A percentile compares a stretch with the other conserved stretches of the same genome.
Conservation (phyloP, 139 green algal species). For the Tetradesmus lagerheimii region DNA sequence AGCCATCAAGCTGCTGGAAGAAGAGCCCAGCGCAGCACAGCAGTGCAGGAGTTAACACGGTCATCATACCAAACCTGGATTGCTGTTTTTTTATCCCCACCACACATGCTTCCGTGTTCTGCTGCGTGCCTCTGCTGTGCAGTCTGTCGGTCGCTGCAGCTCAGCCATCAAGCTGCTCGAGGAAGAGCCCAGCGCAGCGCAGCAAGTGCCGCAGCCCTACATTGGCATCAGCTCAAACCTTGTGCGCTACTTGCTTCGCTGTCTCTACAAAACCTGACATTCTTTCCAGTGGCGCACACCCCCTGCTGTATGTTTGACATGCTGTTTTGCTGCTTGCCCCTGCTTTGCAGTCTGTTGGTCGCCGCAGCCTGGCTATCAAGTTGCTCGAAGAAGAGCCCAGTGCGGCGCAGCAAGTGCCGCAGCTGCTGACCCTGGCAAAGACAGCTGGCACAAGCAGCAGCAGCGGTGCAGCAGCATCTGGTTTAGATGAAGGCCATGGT, state of each 20-base stretch:
- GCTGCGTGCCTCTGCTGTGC: too few relatives aligned
- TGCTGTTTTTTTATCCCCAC: too few relatives aligned
- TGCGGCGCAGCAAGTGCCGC: slow-evolving; percentile 60
- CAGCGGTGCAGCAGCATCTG: background rate
- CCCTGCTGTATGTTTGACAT: background rate
- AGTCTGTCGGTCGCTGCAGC: slow-evolving; percentile 54
- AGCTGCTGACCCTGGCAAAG: slow-evolving; percentile 61
- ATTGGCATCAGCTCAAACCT: too few relatives aligned
- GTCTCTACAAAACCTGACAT: too few relatives aligned
- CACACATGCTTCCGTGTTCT: too few relatives aligned
- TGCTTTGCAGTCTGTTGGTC: slow-evolving; percentile 48
- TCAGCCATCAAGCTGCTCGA: slow-evolving; percentile 76
- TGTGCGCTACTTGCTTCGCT: too few relatives aligned
- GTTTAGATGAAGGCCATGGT: background rate
- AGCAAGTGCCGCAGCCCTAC: slow-evolving; percentile 66
- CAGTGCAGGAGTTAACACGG: too few relatives aligned
- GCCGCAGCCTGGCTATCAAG: slow-evolving; percentile 68
- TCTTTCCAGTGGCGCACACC: background rate
- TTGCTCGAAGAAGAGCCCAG: slow-evolving; percentile 79
- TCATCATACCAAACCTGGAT: too few relatives aligned
- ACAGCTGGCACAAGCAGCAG: background rate
- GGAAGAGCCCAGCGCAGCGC: slow-evolving; percentile 65
- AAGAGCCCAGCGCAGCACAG: slow-evolving; percentile 73
- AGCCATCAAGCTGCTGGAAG: slow-evolving; percentile 77
- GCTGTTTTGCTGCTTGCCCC: too few relatives aligned